Evolutionary conservation across 1,139 yeast species (phyloP), one percentile per base, ranked within the genome.

Genomic region (Nakaseomyces sp.): DNA sequence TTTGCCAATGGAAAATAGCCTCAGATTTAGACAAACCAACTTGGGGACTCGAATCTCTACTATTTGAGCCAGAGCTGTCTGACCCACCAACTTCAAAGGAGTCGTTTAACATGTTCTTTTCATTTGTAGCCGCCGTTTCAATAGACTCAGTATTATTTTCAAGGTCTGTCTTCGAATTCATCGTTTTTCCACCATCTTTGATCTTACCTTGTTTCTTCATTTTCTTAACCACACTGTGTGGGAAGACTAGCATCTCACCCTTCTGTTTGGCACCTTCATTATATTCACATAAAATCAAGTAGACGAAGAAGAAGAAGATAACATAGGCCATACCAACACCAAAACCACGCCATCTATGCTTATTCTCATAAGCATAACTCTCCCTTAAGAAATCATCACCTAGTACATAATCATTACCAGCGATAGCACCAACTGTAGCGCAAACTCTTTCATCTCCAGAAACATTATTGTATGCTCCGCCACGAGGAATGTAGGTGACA

Each of bases 341-440:
- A 52, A 79, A 76, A 58, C 87, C 81, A 68, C 95, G 79, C 96
- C 96, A 87, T 57, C 76, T 75, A 61, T 87, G 88, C 7, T 66
- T 48, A 52, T 74, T 71, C 37, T 61, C 55, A 63, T 82, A 86
- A 10, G 74, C 68, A 44, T 82, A 84, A 38, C 70, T 58, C 3
- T 79, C 73, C 4, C 53, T 55, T 40, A 86, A 51, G 59, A 79
- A 87, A 16, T 55, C 66, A 43, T 77, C 72, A 58, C 95, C 95
- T 29, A 60, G 50, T 38, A 87, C 82, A 42, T 50, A 54, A 19
- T 51, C 50, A 17, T 65, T 53, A 43, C 95, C 95, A 4, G 85
- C 68, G 4, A 58, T 60, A 5, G 89, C 66, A 49, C 91, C 88
- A 32, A 79, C 80, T 26, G 75, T 73, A 32, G 74, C 59, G 64